phyloP scores from a whole-genome alignment of 164 flowering plant species.

The Vitis vinifera region DNA sequence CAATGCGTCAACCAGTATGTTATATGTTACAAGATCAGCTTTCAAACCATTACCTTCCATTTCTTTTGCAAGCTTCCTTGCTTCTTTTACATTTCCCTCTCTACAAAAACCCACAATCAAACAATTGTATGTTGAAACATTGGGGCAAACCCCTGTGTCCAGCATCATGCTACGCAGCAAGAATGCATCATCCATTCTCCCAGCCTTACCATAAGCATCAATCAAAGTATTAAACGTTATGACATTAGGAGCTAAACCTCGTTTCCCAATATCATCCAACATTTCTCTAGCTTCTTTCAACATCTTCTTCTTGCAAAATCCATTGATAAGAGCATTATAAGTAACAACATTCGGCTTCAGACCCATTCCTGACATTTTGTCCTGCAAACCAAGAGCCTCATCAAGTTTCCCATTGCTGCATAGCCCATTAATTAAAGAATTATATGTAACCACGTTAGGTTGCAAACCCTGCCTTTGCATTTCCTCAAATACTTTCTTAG shows the following conservation, averaged over 20 bases:
- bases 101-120: constrained; percentile 47
- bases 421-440: constrained; percentile 54
- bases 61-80: constrained; percentile 28
- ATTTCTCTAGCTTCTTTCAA: constrained; percentile 45
- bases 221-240: constrained; percentile 54
- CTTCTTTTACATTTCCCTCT: constrained; percentile 32
- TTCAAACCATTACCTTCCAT: constrained; percentile 39
- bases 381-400: constrained; percentile 41
- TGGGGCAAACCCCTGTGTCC: constrained; percentile 31
- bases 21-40: constrained; percentile 51
- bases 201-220: constrained; percentile 54
- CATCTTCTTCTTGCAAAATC: constrained; percentile 44
- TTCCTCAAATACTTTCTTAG: constrained; percentile 46
- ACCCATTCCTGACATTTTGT: constrained; percentile 42
- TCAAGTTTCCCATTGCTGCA: constrained; percentile 42
- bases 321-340: constrained; percentile 52
- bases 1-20: constrained; percentile 35
- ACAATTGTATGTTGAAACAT: constrained; percentile 56
- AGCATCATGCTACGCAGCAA: constrained; percentile 34
- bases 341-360: constrained; percentile 49
- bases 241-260: constrained; percentile 35
- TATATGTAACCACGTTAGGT: constrained; percentile 49
- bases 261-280: constrained; percentile 32
- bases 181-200: constrained; percentile 45
- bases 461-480: constrained; percentile 46